Conservation (phyloP, 139 green algal genomes). For the Trebouxia sp. region DNA sequence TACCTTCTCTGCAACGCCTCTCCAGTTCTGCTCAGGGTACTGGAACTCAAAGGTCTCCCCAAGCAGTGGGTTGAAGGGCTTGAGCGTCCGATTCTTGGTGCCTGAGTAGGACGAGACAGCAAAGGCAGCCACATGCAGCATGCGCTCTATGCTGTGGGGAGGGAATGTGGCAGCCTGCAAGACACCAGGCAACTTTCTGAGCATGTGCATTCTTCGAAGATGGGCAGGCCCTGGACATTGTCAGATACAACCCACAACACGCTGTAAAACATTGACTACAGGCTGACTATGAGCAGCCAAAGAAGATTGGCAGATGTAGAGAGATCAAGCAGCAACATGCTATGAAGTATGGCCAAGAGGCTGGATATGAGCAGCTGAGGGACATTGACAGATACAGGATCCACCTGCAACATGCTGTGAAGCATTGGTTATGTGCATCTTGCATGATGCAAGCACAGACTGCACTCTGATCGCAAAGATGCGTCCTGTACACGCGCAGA, state of each 20-base stretch:
- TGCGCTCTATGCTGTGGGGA: slow-evolving; percentile 51
- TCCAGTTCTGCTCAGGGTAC: slow-evolving; percentile 61
- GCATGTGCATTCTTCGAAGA: not conserved
- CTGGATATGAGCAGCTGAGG: not conserved
- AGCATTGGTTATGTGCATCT: not conserved
- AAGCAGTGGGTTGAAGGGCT: slow-evolving; percentile 81
- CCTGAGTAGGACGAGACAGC: slow-evolving; percentile 64
- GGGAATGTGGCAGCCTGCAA: slow-evolving; percentile 43
- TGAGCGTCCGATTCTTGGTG: slow-evolving; percentile 58
- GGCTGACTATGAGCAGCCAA: not conserved
- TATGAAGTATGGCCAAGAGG: not conserved
- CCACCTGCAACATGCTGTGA: too few relatives aligned
- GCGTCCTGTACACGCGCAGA: not conserved
- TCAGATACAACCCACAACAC: not conserved
- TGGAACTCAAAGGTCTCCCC: slow-evolving; percentile 79
- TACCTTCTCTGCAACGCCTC: slow-evolving; percentile 73
- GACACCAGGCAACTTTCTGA: not conserved
- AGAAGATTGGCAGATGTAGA: not conserved
- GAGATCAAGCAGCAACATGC: too few relatives aligned
- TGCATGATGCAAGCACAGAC: not conserved
- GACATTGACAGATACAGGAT: not conserved
- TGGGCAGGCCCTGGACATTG: not conserved
- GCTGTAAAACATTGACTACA: not conserved
- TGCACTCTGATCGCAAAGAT: too few relatives aligned
- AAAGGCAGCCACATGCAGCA: slow-evolving; percentile 80